A percentile compares a stretch with the other conserved stretches of the same genome.
Conservation (phyloP, 345 rosid species). For the Cardamine resedifolia region DNA sequence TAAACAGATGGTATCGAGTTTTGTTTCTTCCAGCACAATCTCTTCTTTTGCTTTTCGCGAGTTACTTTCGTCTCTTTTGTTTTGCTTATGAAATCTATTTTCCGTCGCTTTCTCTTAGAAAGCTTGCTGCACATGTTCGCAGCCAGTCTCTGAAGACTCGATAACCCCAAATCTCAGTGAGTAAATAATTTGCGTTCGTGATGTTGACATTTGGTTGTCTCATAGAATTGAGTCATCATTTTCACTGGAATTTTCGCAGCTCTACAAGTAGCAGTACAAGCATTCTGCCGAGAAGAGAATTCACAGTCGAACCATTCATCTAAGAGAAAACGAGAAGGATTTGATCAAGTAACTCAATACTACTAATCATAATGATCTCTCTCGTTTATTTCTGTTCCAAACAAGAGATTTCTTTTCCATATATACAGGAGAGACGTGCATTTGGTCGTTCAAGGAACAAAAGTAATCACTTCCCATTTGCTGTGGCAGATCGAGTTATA, state of each 20-base stretch:
- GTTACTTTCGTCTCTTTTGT: background rate
- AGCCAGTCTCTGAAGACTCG: constrained; percentile 64
- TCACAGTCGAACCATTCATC: constrained; percentile 55
- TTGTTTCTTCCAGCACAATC: constrained; percentile 29
- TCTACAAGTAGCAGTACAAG: constrained; percentile 79
- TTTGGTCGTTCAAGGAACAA: constrained; percentile 61
- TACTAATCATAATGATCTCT: background rate
- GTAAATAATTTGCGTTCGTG: constrained; percentile 32
- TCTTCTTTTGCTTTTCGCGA: background rate
- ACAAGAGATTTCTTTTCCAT: constrained; percentile 1
- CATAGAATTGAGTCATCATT: background rate
- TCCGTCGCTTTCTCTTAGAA: constrained; percentile 22
- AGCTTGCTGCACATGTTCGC: constrained; percentile 76
- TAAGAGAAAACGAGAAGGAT: constrained; percentile 81
- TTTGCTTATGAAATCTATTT: constrained; percentile 22
- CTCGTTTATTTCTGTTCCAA: constrained; percentile 8
- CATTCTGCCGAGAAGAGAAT: constrained; percentile 76
- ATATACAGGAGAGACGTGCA: constrained; percentile 66
- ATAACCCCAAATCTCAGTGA: constrained; percentile 82
- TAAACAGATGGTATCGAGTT: constrained; percentile 50
- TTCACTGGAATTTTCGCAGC: constrained; percentile 45
- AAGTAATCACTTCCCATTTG: constrained; percentile 87
- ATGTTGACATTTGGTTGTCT: constrained; percentile 1
- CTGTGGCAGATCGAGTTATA: constrained; percentile 80
- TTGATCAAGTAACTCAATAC: constrained; percentile 62